Evolutionary conservation across 2,329 filamentous ascomycete genomes (phyloP), one percentile per base, ranked within the genome.

Genomic region (Sclerotinia spermophila): DNA sequence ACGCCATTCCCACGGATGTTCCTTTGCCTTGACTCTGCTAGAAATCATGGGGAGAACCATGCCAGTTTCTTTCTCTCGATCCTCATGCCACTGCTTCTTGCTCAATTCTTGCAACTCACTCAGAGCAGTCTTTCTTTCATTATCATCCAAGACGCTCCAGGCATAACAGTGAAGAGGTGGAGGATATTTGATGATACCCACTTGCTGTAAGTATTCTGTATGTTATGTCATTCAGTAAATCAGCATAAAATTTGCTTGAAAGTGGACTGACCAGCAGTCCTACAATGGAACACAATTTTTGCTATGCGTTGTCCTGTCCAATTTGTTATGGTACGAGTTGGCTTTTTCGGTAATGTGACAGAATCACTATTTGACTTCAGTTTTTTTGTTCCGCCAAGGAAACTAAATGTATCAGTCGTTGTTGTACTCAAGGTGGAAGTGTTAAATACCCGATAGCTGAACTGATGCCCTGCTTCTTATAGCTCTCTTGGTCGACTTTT

Each of bases 401-500:
- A 45, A 62, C 59, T 62, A 62, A 40, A 45, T 11, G 30, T 15
- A 33, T 45, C 10, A 62, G 59, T 11, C 21, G n/a, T 42, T n/a
- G n/a, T 19, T 62, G n/a, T n/a, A n/a, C n/a, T n/a, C n/a, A n/a
- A n/a, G n/a, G n/a, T n/a, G n/a, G n/a, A n/a, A n/a, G n/a, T n/a
- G n/a, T n/a, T 48, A 68, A 45, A 30, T 56, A 72, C 67, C 60
- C 60, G 44, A 59, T 45, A n/a, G 71, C 53, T 3, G 42, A 67
- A 5, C 51, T 66, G 35, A 73, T 69, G 3, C 71, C 71, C 38
- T 59, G 68, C 48, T 72, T 69, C 27, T 70, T 69, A 24, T 48
- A 72, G 45, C 45, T 73, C 30, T 71, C 64, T 13, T 42, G 24
- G 53, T 72, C 70, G 7, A 73, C 45, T 24, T 48, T 61, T 19